phyloP scores from a whole-genome alignment of 2,329 filamentous ascomycete genomes.

The Rhytidhysteron rufulum region DNA sequence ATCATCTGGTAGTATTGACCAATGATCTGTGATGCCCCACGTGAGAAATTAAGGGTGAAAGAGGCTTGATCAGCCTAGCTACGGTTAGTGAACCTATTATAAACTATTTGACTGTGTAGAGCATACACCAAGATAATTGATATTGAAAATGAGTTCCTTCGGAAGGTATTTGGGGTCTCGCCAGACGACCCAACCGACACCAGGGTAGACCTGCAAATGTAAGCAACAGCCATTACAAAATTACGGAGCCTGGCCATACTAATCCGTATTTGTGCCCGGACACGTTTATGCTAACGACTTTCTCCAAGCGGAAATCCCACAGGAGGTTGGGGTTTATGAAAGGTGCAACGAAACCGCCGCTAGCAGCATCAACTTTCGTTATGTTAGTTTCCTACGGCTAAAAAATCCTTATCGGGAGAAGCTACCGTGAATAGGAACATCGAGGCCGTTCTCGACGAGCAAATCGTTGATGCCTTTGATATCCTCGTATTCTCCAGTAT shows the following conservation, averaged over 20 bases:
- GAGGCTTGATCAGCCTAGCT: conserved; percentile 72
- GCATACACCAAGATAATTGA: conserved; percentile 84
- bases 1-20: conserved; percentile 98
- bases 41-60: conserved; percentile 96
- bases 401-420: not conserved
- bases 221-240: not conserved
- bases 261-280: conserved; percentile 85
- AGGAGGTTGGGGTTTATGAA: conserved; percentile 79
- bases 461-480: conserved; percentile 89
- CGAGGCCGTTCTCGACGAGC: conserved; percentile 67
- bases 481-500: conserved; percentile 94
- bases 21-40: conserved; percentile 90
- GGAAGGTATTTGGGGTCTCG: conserved; percentile 77
- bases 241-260: too few relatives aligned
- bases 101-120: too few relatives aligned
- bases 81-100: too few relatives aligned
- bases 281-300: conserved; percentile 89
- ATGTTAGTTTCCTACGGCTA: not conserved
- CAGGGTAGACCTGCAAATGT: conserved; percentile 65
- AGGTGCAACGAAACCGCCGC: conserved; percentile 87
- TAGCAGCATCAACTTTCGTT: conserved; percentile 72
- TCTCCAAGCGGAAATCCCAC: conserved; percentile 90
- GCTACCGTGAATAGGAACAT: conserved; percentile 71
- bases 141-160: conserved; percentile 94
- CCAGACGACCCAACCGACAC: conserved; percentile 94